Evolutionary conservation across 2,329 filamentous ascomycete species (phyloP).

Genomic region (Colletotrichum echinochloae): DNA sequence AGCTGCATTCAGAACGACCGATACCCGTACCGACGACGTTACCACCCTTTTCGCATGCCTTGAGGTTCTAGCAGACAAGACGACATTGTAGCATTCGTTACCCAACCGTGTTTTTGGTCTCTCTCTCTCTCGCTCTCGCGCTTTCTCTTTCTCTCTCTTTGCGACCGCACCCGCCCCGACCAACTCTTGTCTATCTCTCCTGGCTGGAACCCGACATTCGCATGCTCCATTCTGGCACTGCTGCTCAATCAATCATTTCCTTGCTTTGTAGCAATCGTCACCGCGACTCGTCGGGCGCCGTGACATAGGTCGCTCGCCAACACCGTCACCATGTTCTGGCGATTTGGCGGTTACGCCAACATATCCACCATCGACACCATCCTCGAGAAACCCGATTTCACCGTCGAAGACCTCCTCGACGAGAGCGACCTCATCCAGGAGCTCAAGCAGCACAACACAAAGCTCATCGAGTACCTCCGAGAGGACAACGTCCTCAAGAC

Average conservation of each 20-base stretch:
- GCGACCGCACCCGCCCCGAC: not conserved
- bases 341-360: conserved; percentile 98
- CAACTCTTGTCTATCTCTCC: conserved; percentile 4
- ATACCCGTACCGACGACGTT: conserved; percentile 25
- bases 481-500: conserved; percentile 87
- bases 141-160: not conserved
- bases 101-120: not conserved
- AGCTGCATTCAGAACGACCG: conserved; percentile 24
- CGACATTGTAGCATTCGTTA: conserved; percentile 11
- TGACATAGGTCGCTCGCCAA: conserved; percentile 43
- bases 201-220: conserved; percentile 24
- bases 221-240: conserved; percentile 18
- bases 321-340: conserved; percentile 92
- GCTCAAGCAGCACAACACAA: conserved; percentile 97
- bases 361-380: conserved; percentile 96
- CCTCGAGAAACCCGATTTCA: conserved; percentile 96
- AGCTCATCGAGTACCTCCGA: conserved; percentile 94
- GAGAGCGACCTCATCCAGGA: conserved; percentile 97
- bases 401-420: conserved; percentile 94
- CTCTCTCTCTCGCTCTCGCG: too few relatives aligned
- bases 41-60: conserved; percentile 35
- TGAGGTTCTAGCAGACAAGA: conserved; percentile 20
- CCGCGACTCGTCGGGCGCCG: conserved; percentile 42
- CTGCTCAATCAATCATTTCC: conserved; percentile 2
- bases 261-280: conserved; percentile 34